Evolutionary conservation across 2,329 filamentous ascomycete species (phyloP).

Genomic region (Anisogramma anomala): DNA sequence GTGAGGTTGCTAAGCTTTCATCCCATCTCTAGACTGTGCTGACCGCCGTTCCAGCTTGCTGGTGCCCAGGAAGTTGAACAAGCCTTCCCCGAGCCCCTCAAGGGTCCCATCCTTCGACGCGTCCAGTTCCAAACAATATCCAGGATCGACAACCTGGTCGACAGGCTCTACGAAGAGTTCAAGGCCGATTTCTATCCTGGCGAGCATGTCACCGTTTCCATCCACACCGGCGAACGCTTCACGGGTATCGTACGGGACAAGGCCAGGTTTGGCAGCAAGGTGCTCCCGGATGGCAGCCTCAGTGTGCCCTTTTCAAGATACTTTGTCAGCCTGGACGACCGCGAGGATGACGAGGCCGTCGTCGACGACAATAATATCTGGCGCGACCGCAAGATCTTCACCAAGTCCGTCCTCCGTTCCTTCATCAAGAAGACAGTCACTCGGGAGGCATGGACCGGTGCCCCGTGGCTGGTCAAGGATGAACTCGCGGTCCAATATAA

Average conservation of each 20-base stretch:
- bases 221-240: slow-evolving; percentile 56
- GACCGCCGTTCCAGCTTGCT: slow-evolving; percentile 42
- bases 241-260: slow-evolving; percentile 77
- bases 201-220: slow-evolving; percentile 65
- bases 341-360: slow-evolving; percentile 60
- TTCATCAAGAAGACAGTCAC: slow-evolving; percentile 95
- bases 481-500: slow-evolving; percentile 74
- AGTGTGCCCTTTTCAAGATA: slow-evolving; percentile 67
- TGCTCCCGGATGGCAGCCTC: slow-evolving; percentile 55
- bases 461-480: slow-evolving; percentile 87
- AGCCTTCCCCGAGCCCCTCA: slow-evolving; percentile 81
- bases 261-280: slow-evolving; percentile 56
- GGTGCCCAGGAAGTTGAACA: slow-evolving; percentile 84
- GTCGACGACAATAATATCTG: slow-evolving; percentile 72
- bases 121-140: slow-evolving; percentile 86
- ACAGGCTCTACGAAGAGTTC: slow-evolving; percentile 64
- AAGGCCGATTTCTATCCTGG: slow-evolving; percentile 86
- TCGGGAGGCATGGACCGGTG: slow-evolving; percentile 87
- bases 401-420: slow-evolving; percentile 82
- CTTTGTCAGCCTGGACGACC: slow-evolving; percentile 62
- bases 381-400: slow-evolving; percentile 83
- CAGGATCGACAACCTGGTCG: slow-evolving; percentile 71
- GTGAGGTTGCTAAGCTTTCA: slow-evolving; percentile 37
- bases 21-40: slow-evolving; percentile 15
- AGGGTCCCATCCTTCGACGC: slow-evolving; percentile 77